Evolutionary conservation across 768 basidiomycete genomes (phyloP).

Genomic region (Boletus fagicola): DNA sequence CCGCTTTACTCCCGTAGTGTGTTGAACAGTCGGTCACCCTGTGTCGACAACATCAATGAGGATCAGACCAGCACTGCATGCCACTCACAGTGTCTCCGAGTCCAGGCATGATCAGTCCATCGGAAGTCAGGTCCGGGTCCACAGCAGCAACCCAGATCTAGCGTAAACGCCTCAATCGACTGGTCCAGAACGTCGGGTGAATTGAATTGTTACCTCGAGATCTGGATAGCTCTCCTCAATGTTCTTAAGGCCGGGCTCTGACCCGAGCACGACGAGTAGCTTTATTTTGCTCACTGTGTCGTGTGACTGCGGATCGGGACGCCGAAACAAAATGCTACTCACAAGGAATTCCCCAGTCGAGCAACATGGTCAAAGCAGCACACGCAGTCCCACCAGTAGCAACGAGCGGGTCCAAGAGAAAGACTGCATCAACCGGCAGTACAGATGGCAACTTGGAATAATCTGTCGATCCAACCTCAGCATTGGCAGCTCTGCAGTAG

Average conservation of each 20-base stretch:
- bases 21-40: constrained; percentile 88
- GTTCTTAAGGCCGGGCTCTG: constrained; percentile 65
- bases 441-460: constrained; percentile 84
- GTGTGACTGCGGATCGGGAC: constrained; percentile 1
- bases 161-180: background rate
- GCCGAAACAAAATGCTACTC: constrained; percentile 17
- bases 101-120: constrained; percentile 87
- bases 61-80: background rate
- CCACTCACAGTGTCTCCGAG: constrained; percentile 81
- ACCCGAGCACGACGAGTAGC: constrained; percentile 78
- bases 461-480: constrained; percentile 44
- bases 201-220: constrained; percentile 57
- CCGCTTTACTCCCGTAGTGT: constrained; percentile 47
- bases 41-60: constrained; percentile 3
- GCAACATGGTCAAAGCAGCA: constrained; percentile 83
- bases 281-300: constrained; percentile 66
- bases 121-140: constrained; percentile 64
- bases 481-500: background rate
- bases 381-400: constrained; percentile 92
- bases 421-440: constrained; percentile 79
- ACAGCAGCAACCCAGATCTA: constrained; percentile 88
- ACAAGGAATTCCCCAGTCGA: constrained; percentile 81
- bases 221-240: constrained; percentile 70
- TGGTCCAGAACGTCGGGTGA: background rate
- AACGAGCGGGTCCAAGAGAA: constrained; percentile 87